Base-by-base conservation (phyloP, 176 grass and related monocot species). In the Aegilops longissima region DNA sequence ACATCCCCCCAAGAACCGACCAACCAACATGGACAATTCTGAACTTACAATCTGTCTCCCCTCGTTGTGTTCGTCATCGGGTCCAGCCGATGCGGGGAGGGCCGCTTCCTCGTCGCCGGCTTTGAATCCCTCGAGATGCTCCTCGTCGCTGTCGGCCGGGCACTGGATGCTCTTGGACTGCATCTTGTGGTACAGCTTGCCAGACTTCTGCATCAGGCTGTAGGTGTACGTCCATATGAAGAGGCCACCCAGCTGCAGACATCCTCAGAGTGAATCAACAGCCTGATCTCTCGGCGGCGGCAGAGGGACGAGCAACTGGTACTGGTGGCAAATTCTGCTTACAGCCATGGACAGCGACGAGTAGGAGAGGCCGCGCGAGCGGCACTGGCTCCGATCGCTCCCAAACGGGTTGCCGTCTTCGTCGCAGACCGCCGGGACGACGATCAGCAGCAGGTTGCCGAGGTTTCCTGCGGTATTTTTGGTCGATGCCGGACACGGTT, bases 261-360 rank as follows among this genome's bases (percentile, higher is more conserved):
- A 91, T 9, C 49, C 38, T 24, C 9, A 70, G 54, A 35, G 67
- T 62, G 39, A 42, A 2, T 40, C 23, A 35, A 45, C 25, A 67
- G 39, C 11, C 76, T 44, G 31, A 14, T 44, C 88, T 65, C 9
- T 27, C 33, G 8, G 44, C n/a, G 12, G 24, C 35, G 7, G 40
- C 23, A 66, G 61, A 45, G 14, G 61, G 27, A 79, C 38, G 68
- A 21, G 77, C 24, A 79, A 65, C n/a, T 16, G 58, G 10, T 3
- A 38, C 17, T 36, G 20, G 5, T 52, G 49, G 51, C 12, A 54
- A 21, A 6, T 65, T 71, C 11, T 62, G 30, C 76, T 90, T 96
- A 98, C 96, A 74, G 92, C 96, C 96, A 96, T 98, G 63, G 96
- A 98, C 51, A 98, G 70, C 18, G 96, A 98, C 6, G 90, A 90